Percentiles rank a stretch among this genome's conserved stretches.
These are phyloP conservation scores for Inonotus hispidus DNA, from an alignment of 1,284 basidiomycete genomes.

Conservation along the genomic window DNA sequence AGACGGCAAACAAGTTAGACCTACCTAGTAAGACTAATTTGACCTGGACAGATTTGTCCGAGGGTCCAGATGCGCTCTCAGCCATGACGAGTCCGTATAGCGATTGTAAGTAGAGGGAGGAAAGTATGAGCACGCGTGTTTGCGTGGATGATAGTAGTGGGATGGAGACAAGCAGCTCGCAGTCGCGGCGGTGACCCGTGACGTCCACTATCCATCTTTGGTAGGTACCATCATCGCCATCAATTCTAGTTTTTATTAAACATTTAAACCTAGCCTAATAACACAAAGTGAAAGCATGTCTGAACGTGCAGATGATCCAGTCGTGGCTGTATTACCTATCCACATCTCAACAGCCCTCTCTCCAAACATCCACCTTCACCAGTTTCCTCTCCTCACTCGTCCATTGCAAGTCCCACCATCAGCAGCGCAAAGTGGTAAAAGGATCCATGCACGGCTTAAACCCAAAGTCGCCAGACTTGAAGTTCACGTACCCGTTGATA, in stretches of 20 bases:
- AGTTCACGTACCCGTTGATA: conserved; percentile 72
- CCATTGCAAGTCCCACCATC: conserved; percentile 72
- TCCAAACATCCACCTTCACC: conserved; percentile 67
- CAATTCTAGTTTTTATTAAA: not conserved
- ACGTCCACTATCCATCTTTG: not conserved
- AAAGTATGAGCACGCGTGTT: not conserved
- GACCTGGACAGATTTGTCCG: conserved; percentile 72
- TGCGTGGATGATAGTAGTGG: conserved; percentile 6
- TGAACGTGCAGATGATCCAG: conserved; percentile 43
- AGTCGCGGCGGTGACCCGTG: conserved; percentile 3
- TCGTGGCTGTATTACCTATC: conserved; percentile 63
- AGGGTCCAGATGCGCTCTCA: conserved; percentile 63
- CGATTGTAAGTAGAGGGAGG: not conserved
- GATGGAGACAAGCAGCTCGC: not conserved
- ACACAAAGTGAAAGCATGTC: not conserved
- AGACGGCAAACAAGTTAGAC: conserved; percentile 15
- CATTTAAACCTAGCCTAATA: not conserved
- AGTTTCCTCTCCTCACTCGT: conserved; percentile 68
- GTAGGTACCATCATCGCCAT: not conserved
- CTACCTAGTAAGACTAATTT: conserved; percentile 60
- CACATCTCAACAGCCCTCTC: conserved; percentile 57
- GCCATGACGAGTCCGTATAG: conserved; percentile 40
- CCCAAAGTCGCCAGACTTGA: conserved; percentile 56
- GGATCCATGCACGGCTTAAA: conserved; percentile 67
- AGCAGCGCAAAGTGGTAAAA: conserved; percentile 64